Percentiles rank a stretch among this genome's conserved stretches.
Conservation (phyloP, 148 eudicot genomes). For the Mesembryanthemum crystallinum region DNA sequence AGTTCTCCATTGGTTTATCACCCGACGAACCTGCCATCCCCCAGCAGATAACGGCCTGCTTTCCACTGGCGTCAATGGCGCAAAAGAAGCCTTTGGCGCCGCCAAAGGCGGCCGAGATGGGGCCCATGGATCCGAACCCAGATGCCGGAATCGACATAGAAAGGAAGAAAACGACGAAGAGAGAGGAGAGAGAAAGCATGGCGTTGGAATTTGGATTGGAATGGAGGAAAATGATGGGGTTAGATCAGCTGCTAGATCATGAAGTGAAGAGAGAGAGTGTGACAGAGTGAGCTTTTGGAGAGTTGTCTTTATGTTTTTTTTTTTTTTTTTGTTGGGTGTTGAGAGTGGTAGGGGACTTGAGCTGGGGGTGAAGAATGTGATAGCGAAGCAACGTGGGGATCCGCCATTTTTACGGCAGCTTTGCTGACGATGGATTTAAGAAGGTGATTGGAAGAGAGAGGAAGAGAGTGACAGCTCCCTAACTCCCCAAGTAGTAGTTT, state of each 20-base stretch:
- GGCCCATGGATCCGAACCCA: conserved; percentile 86
- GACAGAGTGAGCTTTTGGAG: neutral
- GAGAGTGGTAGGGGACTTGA: neutral
- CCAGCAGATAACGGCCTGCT: conserved; percentile 81
- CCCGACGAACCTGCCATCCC: conserved; percentile 37
- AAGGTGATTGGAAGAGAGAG: neutral
- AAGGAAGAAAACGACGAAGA: conserved; percentile 24
- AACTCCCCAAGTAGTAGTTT: neutral
- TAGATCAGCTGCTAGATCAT: conserved; percentile 12
- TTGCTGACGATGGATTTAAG: conserved; percentile 20
- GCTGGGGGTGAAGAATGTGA: conserved; percentile 8
- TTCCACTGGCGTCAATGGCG: conserved; percentile 93
- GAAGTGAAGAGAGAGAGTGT: conserved; percentile 4
- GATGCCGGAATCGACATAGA: conserved; percentile 25
- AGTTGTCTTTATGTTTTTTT: neutral
- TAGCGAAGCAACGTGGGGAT: conserved; percentile 33
- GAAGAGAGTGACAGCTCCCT: neutral
- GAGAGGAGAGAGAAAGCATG: conserved; percentile 27
- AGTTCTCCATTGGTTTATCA: conserved; percentile 21
- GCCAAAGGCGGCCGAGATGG: conserved; percentile 76
- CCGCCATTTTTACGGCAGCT: conserved; percentile 39
- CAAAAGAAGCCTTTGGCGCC: conserved; percentile 54
- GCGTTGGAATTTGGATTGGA: conserved; percentile 10
- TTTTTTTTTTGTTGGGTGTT: neutral
- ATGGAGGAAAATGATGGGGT: conserved; percentile 19